These are phyloP conservation scores for Prunella vulgaris DNA, from an alignment of 257 asterid species.

Conservation along the genomic window DNA sequence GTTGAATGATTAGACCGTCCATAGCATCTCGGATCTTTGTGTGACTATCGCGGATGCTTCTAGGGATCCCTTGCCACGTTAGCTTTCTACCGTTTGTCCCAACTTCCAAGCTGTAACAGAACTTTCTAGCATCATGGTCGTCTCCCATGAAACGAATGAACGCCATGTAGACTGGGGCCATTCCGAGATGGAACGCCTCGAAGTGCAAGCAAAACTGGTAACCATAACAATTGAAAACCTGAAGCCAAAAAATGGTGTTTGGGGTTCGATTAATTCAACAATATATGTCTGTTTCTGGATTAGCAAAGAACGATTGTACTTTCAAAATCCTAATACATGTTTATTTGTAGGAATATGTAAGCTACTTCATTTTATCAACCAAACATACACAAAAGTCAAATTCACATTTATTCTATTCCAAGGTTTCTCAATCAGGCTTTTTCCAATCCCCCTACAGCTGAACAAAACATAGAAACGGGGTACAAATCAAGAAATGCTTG, in stretches of 20 bases:
- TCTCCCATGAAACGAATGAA: slow-evolving; percentile 54
- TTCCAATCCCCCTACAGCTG: no score
- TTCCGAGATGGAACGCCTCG: slow-evolving; percentile 45
- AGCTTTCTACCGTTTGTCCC: slow-evolving; percentile 37
- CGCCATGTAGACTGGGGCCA: slow-evolving; percentile 48
- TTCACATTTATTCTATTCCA: no score
- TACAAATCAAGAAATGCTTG: neutral
- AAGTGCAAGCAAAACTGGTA: slow-evolving; percentile 50
- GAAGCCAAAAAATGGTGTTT: neutral
- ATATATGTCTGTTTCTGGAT: no score
- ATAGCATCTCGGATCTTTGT: slow-evolving; percentile 39
- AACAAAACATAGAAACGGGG: no score
- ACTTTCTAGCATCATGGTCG: slow-evolving; percentile 38
- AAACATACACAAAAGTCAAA: no score
- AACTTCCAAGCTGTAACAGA: slow-evolving; percentile 41
- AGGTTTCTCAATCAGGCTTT: no score
- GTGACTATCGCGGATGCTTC: slow-evolving; percentile 51
- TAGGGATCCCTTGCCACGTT: slow-evolving; percentile 50
- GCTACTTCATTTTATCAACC: no score
- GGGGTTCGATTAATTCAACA: neutral
- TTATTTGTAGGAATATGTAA: no score
- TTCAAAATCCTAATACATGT: no score
- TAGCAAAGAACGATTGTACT: no score
- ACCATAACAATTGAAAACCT: slow-evolving; percentile 46
- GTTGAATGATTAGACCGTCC: slow-evolving; percentile 47